Evolutionary conservation across 208 protist genomes (phyloP).

Genomic region (Leishmania turanica): DNA sequence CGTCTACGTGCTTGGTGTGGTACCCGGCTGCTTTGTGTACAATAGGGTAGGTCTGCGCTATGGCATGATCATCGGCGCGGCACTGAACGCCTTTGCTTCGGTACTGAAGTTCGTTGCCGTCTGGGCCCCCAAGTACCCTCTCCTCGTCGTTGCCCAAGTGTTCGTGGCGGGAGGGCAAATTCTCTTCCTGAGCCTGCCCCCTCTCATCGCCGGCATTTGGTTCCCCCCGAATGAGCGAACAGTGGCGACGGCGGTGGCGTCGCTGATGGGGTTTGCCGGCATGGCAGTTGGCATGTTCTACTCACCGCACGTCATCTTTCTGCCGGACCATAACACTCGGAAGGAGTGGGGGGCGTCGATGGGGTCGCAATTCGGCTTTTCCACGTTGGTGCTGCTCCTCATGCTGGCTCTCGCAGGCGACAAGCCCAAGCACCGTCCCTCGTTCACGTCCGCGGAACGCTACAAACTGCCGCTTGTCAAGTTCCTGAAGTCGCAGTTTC

Average conservation of each 20-base stretch:
- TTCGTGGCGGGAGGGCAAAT: slow-evolving; percentile 44
- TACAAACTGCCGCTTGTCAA: slow-evolving; percentile 20
- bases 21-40: slow-evolving; percentile 46
- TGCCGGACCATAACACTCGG: slow-evolving; percentile 23
- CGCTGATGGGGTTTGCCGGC: slow-evolving; percentile 51
- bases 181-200: slow-evolving; percentile 41
- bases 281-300: slow-evolving; percentile 73
- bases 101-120: slow-evolving; percentile 52
- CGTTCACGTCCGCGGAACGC: slow-evolving; percentile 27
- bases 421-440: slow-evolving; percentile 34
- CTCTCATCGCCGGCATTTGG: slow-evolving; percentile 54
- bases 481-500: slow-evolving; percentile 32
- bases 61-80: slow-evolving; percentile 36
- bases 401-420: slow-evolving; percentile 27
- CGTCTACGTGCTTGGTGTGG: slow-evolving; percentile 40
- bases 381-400: slow-evolving; percentile 23
- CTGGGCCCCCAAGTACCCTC: slow-evolving; percentile 33
- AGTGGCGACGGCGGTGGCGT: slow-evolving; percentile 44
- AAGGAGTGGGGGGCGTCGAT: slow-evolving; percentile 35
- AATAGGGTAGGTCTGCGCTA: slow-evolving; percentile 51
- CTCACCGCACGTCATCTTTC: slow-evolving; percentile 43
- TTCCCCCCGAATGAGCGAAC: slow-evolving; percentile 54
- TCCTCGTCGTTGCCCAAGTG: slow-evolving; percentile 46
- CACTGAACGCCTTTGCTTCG: slow-evolving; percentile 28
- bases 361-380: slow-evolving; percentile 40